phyloP scores from a whole-genome alignment of 495 filamentous ascomycete genomes.

The Aspergillus panamensis region DNA sequence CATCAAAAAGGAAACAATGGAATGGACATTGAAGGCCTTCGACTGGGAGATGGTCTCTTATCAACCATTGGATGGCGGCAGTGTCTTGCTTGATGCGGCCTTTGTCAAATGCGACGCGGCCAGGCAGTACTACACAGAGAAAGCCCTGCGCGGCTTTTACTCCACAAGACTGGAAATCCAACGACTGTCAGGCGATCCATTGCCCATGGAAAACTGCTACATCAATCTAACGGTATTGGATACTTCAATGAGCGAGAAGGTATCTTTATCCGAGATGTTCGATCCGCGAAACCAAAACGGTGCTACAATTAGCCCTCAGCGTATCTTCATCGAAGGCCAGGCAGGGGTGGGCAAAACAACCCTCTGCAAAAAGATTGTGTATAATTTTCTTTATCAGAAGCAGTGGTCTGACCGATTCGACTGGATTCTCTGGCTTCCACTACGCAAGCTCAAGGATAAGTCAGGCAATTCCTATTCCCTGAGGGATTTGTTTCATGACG shows the following conservation, averaged over 20 bases:
- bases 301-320: not conserved
- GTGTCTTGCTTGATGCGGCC: too few species aligned
- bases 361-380: constrained; percentile 45
- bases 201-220: constrained; percentile 19
- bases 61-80: too few species aligned
- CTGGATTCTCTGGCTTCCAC: constrained; percentile 37
- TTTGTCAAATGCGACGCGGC: too few species aligned
- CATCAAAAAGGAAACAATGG: too few species aligned
- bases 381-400: constrained; percentile 15
- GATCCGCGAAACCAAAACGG: not conserved
- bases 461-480: too few species aligned
- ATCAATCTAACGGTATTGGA: too few species aligned
- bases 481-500: constrained; percentile 23
- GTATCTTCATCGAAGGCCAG: constrained; percentile 40
- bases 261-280: too few species aligned
- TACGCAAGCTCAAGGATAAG: constrained; percentile 24
- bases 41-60: too few species aligned
- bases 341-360: constrained; percentile 47
- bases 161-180: constrained; percentile 27
- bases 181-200: constrained; percentile 11
- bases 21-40: too few species aligned
- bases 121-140: too few species aligned
- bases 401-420: constrained; percentile 33
- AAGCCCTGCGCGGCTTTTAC: too few species aligned
- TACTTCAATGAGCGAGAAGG: too few species aligned